These are phyloP conservation scores for Carallia pectinifolia DNA, from an alignment of 345 rosid species.

Conservation along the genomic window DNA sequence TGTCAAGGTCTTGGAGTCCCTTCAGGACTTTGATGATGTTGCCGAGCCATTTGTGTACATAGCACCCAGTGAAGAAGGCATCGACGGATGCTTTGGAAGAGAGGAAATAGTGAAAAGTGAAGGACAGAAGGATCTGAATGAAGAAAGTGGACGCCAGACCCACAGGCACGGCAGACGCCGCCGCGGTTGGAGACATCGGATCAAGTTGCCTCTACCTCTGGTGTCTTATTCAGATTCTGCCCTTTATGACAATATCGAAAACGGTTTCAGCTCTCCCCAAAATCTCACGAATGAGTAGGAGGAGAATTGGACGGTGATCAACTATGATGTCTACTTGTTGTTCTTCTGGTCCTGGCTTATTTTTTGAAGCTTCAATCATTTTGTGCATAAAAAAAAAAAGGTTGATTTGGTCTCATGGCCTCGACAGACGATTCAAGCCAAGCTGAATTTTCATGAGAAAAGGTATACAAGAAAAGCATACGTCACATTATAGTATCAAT, in stretches of 20 bases:
- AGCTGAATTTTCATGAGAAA: no score
- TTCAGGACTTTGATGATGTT: conserved; percentile 51
- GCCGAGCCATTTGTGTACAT: conserved; percentile 45
- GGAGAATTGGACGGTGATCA: neutral
- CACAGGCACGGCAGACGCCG: neutral
- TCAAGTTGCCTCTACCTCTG: conserved; percentile 26
- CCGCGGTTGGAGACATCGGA: conserved; percentile 21
- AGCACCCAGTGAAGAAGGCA: conserved; percentile 34
- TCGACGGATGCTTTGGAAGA: conserved; percentile 9
- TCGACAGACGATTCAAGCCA: no score
- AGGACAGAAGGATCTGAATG: conserved; percentile 15
- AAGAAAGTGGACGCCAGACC: conserved; percentile 9
- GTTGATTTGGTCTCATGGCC: no score
- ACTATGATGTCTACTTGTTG: neutral
- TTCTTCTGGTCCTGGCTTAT: no score
- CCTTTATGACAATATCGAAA: conserved; percentile 25
- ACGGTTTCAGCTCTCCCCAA: conserved; percentile 12
- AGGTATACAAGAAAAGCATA: no score
- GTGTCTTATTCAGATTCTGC: conserved; percentile 43
- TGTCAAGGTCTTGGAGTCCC: conserved; percentile 53
- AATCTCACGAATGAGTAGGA: neutral
- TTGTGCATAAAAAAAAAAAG: no score
- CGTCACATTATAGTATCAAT: no score
- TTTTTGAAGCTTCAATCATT: no score
- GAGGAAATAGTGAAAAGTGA: conserved; percentile 1